These are phyloP conservation scores for Zygosaccharomyces pseudobailii DNA, from an alignment of 1,139 yeast species.

Conservation along the genomic window DNA sequence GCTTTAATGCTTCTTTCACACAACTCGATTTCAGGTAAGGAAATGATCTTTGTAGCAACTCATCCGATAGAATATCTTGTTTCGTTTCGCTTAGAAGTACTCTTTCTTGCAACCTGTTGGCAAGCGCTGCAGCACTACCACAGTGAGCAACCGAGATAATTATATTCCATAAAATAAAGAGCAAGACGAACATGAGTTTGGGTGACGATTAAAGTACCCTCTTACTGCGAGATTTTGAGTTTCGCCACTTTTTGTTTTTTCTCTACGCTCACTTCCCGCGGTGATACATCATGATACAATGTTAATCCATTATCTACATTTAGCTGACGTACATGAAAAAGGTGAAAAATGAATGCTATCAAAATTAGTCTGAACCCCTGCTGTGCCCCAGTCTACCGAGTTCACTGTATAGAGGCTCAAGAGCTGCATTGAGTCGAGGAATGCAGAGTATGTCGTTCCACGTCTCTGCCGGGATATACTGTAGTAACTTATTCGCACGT, in stretches of 20 bases:
- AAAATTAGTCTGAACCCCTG: background rate
- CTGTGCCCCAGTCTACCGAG: background rate
- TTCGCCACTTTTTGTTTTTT: background rate
- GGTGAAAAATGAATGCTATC: background rate
- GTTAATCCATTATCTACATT: background rate
- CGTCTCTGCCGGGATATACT: background rate
- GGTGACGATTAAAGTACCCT: background rate
- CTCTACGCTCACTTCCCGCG: background rate
- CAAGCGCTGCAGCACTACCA: conserved; percentile 1
- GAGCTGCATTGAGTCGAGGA: conserved; percentile 1
- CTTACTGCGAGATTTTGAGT: background rate
- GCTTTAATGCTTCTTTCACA: conserved; percentile 30
- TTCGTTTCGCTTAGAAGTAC: background rate
- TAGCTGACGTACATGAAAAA: background rate
- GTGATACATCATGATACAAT: background rate
- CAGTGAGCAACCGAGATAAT: background rate
- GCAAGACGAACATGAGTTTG: background rate
- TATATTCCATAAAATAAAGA: background rate
- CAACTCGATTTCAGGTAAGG: conserved; percentile 30
- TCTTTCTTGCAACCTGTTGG: conserved; percentile 6
- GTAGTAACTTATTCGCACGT: background rate
- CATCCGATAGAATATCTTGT: conserved; percentile 5
- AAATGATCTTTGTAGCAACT: conserved; percentile 16
- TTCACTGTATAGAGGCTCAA: background rate
- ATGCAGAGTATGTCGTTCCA: background rate